A percentile compares a stretch with the other conserved stretches of the same genome.
phyloP scores from a whole-genome alignment of 129 eudicot genomes.

The Pittosporum tobira region DNA sequence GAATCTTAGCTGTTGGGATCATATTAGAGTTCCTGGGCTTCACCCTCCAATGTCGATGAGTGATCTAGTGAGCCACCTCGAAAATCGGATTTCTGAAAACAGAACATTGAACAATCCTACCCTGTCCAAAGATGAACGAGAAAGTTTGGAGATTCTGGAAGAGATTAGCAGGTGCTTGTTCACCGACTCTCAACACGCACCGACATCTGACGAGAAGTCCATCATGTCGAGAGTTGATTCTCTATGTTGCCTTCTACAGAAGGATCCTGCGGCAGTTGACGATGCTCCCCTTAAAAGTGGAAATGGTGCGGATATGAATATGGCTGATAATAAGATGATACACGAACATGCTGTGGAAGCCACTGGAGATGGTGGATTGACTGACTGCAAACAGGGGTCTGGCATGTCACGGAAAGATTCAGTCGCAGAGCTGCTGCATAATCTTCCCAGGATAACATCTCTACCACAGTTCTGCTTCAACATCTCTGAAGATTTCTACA shows the following conservation, averaged over 20 bases:
- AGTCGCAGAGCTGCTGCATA: constrained; percentile 71
- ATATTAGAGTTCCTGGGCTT: constrained; percentile 61
- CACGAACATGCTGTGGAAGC: constrained; percentile 21
- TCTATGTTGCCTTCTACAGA: constrained; percentile 84
- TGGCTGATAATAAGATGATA: constrained; percentile 11
- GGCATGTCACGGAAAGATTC: constrained; percentile 79
- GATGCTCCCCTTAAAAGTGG: constrained; percentile 23
- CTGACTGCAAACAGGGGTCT: constrained; percentile 23
- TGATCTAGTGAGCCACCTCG: constrained; percentile 73
- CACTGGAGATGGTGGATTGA: constrained; percentile 3
- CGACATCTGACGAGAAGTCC: constrained; percentile 62
- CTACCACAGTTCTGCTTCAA: constrained; percentile 67
- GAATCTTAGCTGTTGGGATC: constrained; percentile 41
- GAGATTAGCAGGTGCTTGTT: constrained; percentile 68
- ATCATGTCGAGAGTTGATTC: constrained; percentile 84
- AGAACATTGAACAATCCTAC: constrained; percentile 29
- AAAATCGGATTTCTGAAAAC: constrained; percentile 57
- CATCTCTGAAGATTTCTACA: constrained; percentile 39
- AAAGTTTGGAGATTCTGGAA: constrained; percentile 52
- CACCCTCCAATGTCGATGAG: constrained; percentile 71
- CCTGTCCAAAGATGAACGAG: constrained; percentile 46
- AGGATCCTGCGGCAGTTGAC: constrained; percentile 35
- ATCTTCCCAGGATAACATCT: constrained; percentile 85
- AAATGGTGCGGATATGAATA: constrained; percentile 13
- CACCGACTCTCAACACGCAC: constrained; percentile 42